Percentiles rank a stretch among this genome's conserved stretches.
Conservation (phyloP, 2,329 filamentous ascomycete genomes). For the Aspergillus sp. region DNA sequence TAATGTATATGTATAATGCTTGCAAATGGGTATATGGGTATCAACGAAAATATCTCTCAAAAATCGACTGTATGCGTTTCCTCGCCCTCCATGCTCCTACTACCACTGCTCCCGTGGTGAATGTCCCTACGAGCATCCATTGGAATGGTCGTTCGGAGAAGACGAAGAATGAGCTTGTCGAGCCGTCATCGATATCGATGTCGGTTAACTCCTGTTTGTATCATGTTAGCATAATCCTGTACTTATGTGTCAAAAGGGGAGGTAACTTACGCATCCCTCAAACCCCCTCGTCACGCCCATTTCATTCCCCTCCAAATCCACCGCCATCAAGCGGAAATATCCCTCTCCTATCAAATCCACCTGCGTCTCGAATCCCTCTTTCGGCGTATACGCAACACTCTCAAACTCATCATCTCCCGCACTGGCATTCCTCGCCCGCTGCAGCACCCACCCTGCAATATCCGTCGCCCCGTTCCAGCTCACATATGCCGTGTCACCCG, state of each 20-base stretch:
- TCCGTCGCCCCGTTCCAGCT: conserved; percentile 44
- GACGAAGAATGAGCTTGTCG: not conserved
- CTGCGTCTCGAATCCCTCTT: conserved; percentile 24
- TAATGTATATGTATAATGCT: no score
- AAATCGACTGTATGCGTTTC: not conserved
- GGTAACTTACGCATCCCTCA: not conserved
- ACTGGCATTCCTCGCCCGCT: conserved; percentile 22
- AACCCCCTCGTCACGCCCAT: conserved; percentile 25
- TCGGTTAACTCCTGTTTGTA: not conserved
- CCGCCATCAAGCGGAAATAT: conserved; percentile 25
- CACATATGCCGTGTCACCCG: conserved; percentile 25
- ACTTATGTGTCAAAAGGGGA: not conserved
- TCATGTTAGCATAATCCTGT: no score
- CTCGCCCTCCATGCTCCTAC: conserved; percentile 10
- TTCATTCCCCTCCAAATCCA: conserved; percentile 21
- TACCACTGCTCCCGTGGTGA: conserved; percentile 8
- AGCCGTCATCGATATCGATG: not conserved
- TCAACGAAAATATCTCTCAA: not conserved
- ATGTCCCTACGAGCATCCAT: conserved; percentile 12
- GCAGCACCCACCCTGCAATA: conserved; percentile 31
- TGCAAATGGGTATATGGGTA: no score
- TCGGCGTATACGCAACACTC: conserved; percentile 16
- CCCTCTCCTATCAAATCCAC: conserved; percentile 3
- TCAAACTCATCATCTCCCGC: conserved; percentile 20
- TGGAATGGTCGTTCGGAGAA: conserved; percentile 1